These are phyloP conservation scores for Panicum miliaceum DNA, from an alignment of 176 grass and related monocot species.

Conservation along the genomic window DNA sequence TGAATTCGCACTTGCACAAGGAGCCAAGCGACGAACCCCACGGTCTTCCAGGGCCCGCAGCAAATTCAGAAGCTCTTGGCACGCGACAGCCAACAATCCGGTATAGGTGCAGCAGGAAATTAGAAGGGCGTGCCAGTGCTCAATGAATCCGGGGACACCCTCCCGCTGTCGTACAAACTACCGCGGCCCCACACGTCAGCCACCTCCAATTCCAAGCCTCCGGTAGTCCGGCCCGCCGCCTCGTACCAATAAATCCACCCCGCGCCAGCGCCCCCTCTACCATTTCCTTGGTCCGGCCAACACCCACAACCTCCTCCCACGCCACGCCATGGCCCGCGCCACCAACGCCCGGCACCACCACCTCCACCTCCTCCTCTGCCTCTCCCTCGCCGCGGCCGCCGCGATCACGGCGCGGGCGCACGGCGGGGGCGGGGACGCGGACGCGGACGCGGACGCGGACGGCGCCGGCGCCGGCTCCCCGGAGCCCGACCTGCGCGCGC, in stretches of 20 bases:
- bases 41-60: too few species aligned
- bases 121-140: too few species aligned
- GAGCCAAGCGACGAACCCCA: too few species aligned
- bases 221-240: neutral
- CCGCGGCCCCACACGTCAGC: neutral
- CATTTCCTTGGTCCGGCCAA: neutral
- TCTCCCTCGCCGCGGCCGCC: constrained; percentile 26
- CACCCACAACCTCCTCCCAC: neutral
- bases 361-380: neutral
- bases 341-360: neutral
- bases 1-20: too few species aligned
- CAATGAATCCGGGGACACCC: too few species aligned
- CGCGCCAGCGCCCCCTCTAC: neutral
- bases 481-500: constrained; percentile 64
- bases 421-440: constrained; percentile 25
- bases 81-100: too few species aligned
- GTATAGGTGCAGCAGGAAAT: too few species aligned
- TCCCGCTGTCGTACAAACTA: constrained; percentile 26
- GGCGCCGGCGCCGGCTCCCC: neutral
- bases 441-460: constrained; percentile 1
- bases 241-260: neutral
- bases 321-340: neutral
- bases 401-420: constrained; percentile 43
- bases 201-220: neutral
- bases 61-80: too few species aligned